Base-by-base conservation (phyloP, 192 early-diverging fungal genomes). In the Coemansia sp. region DNA sequence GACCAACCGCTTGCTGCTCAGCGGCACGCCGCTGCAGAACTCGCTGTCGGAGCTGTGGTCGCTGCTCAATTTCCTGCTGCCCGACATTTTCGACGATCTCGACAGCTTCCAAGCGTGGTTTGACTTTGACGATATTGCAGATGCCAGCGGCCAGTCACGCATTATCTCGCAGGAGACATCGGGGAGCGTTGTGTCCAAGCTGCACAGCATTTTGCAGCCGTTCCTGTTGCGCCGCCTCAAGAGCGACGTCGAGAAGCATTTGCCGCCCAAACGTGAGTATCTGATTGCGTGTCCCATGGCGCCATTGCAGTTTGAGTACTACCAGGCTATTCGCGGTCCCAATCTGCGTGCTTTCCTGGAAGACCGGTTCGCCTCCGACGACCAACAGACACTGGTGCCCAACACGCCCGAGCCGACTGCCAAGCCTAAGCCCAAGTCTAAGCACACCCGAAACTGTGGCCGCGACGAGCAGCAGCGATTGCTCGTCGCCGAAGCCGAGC, bases 21-120 rank as follows among this genome's bases (percentile, higher is more conserved):
- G 93, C 3, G 96, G 96, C 47, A 98, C 96, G 44, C 97, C 97
- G 12, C 77, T 98, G 38, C 92, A 92, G 68, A 98, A 98, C 77
- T 94, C 94, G 67, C 69, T 98, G 40, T 74, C 86, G 1, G 95
- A 98, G 69, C 85, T 98, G 8, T 98, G 96, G 96, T 91, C 92
- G 63, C 74, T 98, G 56, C 84, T 98, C 17, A 94, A 98, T 67
- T 98, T 96, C 58, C 80, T 97, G 18, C 76, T 96, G 49, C 96
- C 96, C n/a, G 91, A 94, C 68, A 93, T 98, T 34, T 98, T 98
- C 75, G 87, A 92, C 52, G 90, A 91, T 52, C 80, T 91, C 46
- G 90, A 90, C 46, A 88, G 82, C 56, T 98, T 98, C 79, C 86
- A 92, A 52, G 84, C 84, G 20, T 96, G 92, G 86, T 93, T 94